Base-by-base conservation (phyloP, 805 yeast species). In the Saccharomycopsis amapae region DNA sequence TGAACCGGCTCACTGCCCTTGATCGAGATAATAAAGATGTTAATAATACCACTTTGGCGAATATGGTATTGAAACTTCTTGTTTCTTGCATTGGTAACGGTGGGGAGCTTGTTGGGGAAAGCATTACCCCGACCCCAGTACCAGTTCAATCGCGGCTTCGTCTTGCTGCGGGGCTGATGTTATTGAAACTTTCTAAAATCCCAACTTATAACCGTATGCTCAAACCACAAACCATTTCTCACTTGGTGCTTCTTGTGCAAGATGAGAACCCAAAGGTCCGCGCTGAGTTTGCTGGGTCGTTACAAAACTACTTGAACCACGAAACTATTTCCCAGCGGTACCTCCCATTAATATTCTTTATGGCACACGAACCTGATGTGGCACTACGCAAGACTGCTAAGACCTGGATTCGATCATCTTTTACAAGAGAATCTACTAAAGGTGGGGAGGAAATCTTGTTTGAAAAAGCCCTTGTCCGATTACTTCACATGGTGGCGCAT, bases 321-420 rank as follows among this genome's bases (percentile, higher is more conserved):
- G 78, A 72, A 42, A 52, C 59, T 7, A 69, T 87, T 2, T 77
- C 94, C 0, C 80, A 79, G 45, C 71, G 77, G 50, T 86, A 79
- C 55, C 56, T 83, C 36, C 80, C 87, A 0, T 59, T 85, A 19
- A 65, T 85, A 0, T 85, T 82, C 58, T 81, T 85, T 58, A 68
- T 75, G 55, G 95, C 93, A 0, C 79, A 76, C 56, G 97, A 88
- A 56, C 90, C 94, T 0, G 72, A 75, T 24, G 55, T 54, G 2
- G 61, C 61, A 1, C 58, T 86, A 33, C 74, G 69, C 49, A 60
- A 63, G 1, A 73, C 75, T 34, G 72, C 77, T 0, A 68, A 69
- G 31, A 81, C 81, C 1, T 88, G 96, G 96, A 70, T 85, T 4
- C 69, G 71, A 38, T 80, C 90, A 1, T 69, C 80, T 13, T 71